Base-by-base conservation (phyloP, 345 rosid genomes). In the Sonneratia caseolaris region DNA sequence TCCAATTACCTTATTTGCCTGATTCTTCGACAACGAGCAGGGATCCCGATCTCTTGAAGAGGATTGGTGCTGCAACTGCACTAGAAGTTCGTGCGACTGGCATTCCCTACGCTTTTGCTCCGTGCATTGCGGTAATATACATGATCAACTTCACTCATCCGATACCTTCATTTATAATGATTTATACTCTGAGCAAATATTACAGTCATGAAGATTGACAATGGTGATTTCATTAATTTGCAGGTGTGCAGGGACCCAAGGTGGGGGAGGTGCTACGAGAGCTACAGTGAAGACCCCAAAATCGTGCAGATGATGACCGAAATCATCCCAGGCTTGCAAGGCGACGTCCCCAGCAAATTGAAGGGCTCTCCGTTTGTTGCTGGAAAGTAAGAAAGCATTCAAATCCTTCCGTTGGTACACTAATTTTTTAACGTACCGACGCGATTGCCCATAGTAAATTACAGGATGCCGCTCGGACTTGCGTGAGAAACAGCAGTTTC, bases 241-340 rank as follows among this genome's bases (percentile, higher is more conserved):
- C 81, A 89, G 97, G 98, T 92, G 35, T 95, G 97, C 69, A 83
- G 98, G 79, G 97, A 95, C 83, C 98, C 97, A 13, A 87, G 97
- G 75, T 95, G 97, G 99, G 96, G 97, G 47, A 79, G 97, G 48
- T 95, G 99, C 83, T 95, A 88, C 13, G 97, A 95, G 76, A 95
- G 99, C 83, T 95, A 86, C 74, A 90, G 97, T 57, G 97, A 92
- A 82, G 96, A 95, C 77, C 86, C 81, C 35, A 75, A 48, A 10
- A 65, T 95, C 74, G 98, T 89, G 74, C 84, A 78, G 78, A 82
- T 74, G 74, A 86, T 95, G 98, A 88, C 98, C 10, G 83, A 84
- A 57, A 81, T 95, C 74, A 45, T 95, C 38, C 85, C 88, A 3
- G 98, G 98, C 35, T 83, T 95, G 24, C 99, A 95, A 73, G 99